Evolutionary conservation across 495 filamentous ascomycete genomes (phyloP).

Genomic region (Penicillium maclennaniae): DNA sequence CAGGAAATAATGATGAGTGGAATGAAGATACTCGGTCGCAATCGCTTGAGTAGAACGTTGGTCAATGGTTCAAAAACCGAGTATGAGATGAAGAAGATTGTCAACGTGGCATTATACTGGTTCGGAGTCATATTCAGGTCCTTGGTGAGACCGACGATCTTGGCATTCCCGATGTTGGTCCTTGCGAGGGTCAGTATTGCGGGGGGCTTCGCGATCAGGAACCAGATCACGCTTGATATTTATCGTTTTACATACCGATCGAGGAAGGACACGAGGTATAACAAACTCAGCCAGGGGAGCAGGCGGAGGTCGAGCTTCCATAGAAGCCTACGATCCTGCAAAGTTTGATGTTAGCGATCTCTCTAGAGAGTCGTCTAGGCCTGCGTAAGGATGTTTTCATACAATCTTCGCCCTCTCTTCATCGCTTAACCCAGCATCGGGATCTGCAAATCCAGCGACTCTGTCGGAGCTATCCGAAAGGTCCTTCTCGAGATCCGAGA

Average conservation of each 20-base stretch:
- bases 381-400: conserved; percentile 16
- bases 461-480: conserved; percentile 5
- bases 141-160: conserved; percentile 66
- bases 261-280: conserved; percentile 83
- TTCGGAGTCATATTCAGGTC: conserved; percentile 60
- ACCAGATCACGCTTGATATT: neutral
- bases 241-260: conserved; percentile 48
- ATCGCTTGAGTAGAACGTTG: conserved; percentile 78
- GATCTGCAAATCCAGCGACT: conserved; percentile 47
- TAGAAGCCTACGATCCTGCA: conserved; percentile 62
- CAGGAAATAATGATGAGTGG: conserved; percentile 56
- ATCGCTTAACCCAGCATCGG: conserved; percentile 63
- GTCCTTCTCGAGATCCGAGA: conserved; percentile 24
- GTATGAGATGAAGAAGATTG: conserved; percentile 93
- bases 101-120: conserved; percentile 75
- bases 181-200: conserved; percentile 30
- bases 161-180: conserved; percentile 85
- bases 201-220: neutral
- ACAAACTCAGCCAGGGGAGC: conserved; percentile 78
- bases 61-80: conserved; percentile 81
- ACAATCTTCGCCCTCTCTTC: conserved; percentile 68
- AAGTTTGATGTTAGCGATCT: neutral
- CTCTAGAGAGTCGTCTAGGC: neutral
- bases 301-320: conserved; percentile 67
- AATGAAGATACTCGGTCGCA: conserved; percentile 70